A percentile compares a stretch with the other conserved stretches of the same genome.
Conservation (phyloP, 2,329 filamentous ascomycete genomes). For the Lojkania enalia region DNA sequence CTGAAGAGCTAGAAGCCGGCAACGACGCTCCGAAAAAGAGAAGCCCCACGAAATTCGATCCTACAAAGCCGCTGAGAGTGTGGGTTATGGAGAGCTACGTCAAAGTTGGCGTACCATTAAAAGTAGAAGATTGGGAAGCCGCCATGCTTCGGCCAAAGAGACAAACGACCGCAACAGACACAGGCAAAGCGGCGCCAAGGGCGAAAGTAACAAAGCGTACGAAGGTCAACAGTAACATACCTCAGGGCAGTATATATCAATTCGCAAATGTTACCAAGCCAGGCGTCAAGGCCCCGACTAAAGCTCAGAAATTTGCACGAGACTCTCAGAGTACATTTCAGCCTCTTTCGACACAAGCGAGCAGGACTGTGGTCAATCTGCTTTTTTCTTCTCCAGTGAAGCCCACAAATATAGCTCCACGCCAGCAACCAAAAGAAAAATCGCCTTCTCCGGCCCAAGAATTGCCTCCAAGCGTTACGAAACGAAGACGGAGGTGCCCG, state of each 20-base stretch:
- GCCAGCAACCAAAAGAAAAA: constrained; percentile 14
- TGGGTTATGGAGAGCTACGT: constrained; percentile 71
- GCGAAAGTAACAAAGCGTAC: constrained; percentile 25
- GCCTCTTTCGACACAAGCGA: neutral
- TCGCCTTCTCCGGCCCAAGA: constrained; percentile 23
- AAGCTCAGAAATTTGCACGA: constrained; percentile 18
- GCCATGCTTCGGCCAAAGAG: constrained; percentile 26
- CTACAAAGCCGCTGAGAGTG: constrained; percentile 64
- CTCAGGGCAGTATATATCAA: constrained; percentile 28
- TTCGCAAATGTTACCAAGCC: constrained; percentile 45
- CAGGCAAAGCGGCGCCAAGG: constrained; percentile 24
- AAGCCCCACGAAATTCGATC: constrained; percentile 61
- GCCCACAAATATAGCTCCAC: neutral
- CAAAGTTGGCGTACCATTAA: constrained; percentile 65
- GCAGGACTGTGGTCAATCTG: constrained; percentile 27
- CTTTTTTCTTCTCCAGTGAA: constrained; percentile 35
- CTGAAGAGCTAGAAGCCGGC: constrained; percentile 20
- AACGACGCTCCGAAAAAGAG: constrained; percentile 50
- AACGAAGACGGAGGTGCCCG: constrained; percentile 31
- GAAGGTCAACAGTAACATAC: constrained; percentile 22
- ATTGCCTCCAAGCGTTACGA: constrained; percentile 35
- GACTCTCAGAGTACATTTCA: constrained; percentile 1
- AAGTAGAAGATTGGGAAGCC: constrained; percentile 67
- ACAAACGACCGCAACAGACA: constrained; percentile 24
- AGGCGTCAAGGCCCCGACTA: constrained; percentile 23